Evolutionary conservation across 805 yeast genomes (phyloP).

Genomic region (Debaryomyces hansenii): DNA sequence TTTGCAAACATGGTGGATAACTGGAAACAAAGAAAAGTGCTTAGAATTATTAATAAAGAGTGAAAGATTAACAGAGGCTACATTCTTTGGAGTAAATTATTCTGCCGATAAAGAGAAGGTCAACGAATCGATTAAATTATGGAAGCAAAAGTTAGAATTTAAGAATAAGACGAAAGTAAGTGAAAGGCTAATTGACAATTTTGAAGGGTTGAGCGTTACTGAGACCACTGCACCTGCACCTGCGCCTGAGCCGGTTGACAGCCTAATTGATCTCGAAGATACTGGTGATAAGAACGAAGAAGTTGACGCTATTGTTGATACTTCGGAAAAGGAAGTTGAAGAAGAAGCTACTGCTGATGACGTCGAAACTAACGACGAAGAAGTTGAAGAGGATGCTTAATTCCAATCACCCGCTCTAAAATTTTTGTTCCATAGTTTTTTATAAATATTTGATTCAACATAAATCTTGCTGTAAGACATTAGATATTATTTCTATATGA

Average conservation of each 20-base stretch:
- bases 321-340: constrained; percentile 12
- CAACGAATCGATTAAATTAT: constrained; percentile 49
- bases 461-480: neutral
- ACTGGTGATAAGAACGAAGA: constrained; percentile 4
- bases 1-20: constrained; percentile 86
- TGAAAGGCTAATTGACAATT: constrained; percentile 55
- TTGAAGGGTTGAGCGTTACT: constrained; percentile 13
- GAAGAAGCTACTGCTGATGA: constrained; percentile 3
- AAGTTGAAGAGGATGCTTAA: neutral
- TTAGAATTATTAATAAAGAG: constrained; percentile 64
- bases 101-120: constrained; percentile 44
- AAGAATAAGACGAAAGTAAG: constrained; percentile 60
- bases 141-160: constrained; percentile 62
- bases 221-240: neutral
- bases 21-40: constrained; percentile 67
- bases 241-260: neutral
- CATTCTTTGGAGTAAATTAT: constrained; percentile 76
- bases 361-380: constrained; percentile 1
- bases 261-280: constrained; percentile 8
- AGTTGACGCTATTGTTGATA: neutral
- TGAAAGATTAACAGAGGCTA: constrained; percentile 79
- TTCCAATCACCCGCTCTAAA: neutral
- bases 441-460: neutral
- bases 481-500: no score
- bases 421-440: neutral